Percentiles rank a stretch among this genome's conserved stretches.
Conservation (phyloP, 768 basidiomycete species). For the Hypsizygus marmoreus region DNA sequence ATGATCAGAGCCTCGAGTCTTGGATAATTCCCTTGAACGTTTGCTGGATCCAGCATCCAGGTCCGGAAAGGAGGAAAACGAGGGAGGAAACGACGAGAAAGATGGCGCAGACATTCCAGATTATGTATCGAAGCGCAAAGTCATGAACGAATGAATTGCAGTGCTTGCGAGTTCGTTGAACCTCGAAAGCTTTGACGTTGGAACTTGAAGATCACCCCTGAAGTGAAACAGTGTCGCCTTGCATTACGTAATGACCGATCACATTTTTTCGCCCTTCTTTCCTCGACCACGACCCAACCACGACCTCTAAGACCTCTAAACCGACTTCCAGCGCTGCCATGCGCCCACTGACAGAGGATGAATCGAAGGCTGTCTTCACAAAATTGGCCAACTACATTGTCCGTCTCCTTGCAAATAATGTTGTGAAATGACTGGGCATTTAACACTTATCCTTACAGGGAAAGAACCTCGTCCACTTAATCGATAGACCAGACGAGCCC, state of each 20-base stretch:
- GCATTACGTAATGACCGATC: conserved; percentile 14
- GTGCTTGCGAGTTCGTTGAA: no score
- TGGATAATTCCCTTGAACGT: conserved; percentile 15
- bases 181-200: neutral
- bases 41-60: conserved; percentile 46
- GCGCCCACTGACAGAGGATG: conserved; percentile 96
- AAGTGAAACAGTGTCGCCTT: conserved; percentile 1
- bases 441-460: conserved; percentile 69
- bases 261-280: conserved; percentile 6
- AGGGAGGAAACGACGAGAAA: conserved; percentile 63
- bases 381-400: conserved; percentile 98
- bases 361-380: conserved; percentile 93
- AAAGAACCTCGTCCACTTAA: conserved; percentile 93
- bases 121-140: no score
- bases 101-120: conserved; percentile 55
- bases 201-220: neutral
- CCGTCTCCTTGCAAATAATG: conserved; percentile 24
- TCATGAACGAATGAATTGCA: no score
- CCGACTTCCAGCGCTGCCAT: conserved; percentile 52
- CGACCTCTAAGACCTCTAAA: neutral
- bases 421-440: conserved; percentile 4
- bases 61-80: conserved; percentile 73
- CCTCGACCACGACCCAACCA: conserved; percentile 3
- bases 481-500: conserved; percentile 92
- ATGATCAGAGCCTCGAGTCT: conserved; percentile 16